These are phyloP conservation scores for Carallia pectinifolia DNA, from an alignment of 345 rosid genomes.

Conservation along the genomic window DNA sequence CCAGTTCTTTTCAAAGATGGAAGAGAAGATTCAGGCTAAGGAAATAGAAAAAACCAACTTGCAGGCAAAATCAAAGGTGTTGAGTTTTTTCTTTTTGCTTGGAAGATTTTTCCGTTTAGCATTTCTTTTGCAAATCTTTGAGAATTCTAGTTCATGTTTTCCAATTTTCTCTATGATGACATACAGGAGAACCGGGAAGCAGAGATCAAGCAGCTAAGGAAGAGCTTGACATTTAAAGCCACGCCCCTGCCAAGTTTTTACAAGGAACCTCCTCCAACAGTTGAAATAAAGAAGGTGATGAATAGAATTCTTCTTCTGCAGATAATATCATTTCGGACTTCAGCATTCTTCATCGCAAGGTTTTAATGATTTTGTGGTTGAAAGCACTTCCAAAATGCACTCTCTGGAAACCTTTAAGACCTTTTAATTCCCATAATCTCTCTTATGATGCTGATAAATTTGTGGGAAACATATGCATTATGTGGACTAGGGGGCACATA, in stretches of 20 bases:
- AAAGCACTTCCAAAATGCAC: slow-evolving; percentile 4
- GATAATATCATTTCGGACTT: slow-evolving; percentile 1
- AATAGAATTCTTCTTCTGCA: not conserved
- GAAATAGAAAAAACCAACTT: slow-evolving; percentile 27
- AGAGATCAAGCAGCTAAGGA: slow-evolving; percentile 32
- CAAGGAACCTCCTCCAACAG: slow-evolving; percentile 35
- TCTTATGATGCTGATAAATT: not conserved
- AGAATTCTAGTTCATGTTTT: not conserved
- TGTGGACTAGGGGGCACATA: not conserved
- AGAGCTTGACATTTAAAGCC: slow-evolving; percentile 35
- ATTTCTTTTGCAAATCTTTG: not conserved
- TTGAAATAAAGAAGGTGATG: slow-evolving; percentile 31
- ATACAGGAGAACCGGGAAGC: slow-evolving; percentile 35
- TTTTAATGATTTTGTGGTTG: slow-evolving; percentile 3
- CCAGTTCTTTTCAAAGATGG: slow-evolving; percentile 34
- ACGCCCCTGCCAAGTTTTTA: slow-evolving; percentile 34
- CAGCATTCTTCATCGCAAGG: not conserved
- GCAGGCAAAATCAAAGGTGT: slow-evolving; percentile 33
- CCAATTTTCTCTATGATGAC: slow-evolving; percentile 2
- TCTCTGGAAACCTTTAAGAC: not conserved
- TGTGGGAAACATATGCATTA: not conserved
- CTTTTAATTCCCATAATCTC: not conserved
- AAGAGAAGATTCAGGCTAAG: slow-evolving; percentile 36
- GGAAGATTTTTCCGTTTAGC: slow-evolving; percentile 7
- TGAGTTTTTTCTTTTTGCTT: not conserved